Conservation (phyloP, 2,329 filamentous ascomycete species). For the Phyllosticta citriasiana region DNA sequence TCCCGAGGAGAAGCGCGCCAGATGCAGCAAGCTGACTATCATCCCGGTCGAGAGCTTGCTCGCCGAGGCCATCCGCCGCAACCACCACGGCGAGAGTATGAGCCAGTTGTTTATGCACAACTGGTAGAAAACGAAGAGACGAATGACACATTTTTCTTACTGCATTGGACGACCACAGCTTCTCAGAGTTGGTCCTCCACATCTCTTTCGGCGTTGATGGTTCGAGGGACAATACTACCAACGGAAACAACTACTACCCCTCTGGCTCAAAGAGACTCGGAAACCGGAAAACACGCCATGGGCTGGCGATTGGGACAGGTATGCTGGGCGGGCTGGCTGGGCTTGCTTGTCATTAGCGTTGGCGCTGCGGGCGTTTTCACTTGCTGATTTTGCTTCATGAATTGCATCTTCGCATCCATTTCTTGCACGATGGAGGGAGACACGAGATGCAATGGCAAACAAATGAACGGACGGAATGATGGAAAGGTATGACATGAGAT, state of each 20-base stretch:
- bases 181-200: not conserved
- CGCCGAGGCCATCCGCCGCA: constrained; percentile 85
- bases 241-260: not conserved
- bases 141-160: not conserved
- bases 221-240: not conserved
- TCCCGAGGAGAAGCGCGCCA: constrained; percentile 57
- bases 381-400: not conserved
- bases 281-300: not conserved
- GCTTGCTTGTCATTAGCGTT: not conserved
- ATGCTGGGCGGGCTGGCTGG: not conserved
- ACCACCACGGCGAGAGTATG: constrained; percentile 89
- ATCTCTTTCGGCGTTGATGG: not conserved
- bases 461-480: too few relatives aligned
- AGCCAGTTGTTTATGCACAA: constrained; percentile 38
- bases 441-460: too few relatives aligned
- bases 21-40: constrained; percentile 73
- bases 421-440: not conserved
- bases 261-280: not conserved
- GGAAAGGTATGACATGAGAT: too few relatives aligned
- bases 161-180: not conserved
- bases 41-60: constrained; percentile 82
- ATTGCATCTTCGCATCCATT: not conserved
- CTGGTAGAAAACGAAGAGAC: constrained; percentile 11
- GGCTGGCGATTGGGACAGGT: not conserved
- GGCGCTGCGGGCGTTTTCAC: constrained; percentile 3